Evolutionary conservation across 306 rosid genomes (phyloP).

Genomic region (Quercus bicolor): DNA sequence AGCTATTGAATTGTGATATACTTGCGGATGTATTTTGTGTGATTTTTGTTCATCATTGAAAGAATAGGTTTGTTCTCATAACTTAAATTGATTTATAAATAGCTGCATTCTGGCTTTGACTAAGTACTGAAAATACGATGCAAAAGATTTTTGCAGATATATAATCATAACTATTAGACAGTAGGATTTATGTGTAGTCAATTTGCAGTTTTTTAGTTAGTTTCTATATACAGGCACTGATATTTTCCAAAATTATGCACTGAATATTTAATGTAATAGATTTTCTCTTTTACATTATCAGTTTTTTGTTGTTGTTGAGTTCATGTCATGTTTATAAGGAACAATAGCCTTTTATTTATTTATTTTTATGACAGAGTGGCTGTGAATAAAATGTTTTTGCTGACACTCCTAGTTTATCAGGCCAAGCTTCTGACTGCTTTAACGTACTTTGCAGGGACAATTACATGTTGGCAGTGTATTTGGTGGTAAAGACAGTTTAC

Average conservation of each 20-base stretch:
- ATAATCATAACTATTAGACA: background rate
- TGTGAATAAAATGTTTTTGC: background rate
- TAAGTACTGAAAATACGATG: background rate
- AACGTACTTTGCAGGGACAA: slow-evolving; percentile 56
- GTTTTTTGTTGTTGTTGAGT: background rate
- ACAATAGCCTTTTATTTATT: background rate
- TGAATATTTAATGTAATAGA: background rate
- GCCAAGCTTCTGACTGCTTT: slow-evolving; percentile 10
- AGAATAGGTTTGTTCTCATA: background rate
- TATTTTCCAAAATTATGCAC: background rate
- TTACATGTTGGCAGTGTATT: slow-evolving; percentile 70
- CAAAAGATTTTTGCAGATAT: background rate
- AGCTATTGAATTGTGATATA: background rate
- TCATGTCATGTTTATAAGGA: background rate
- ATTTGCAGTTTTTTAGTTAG: background rate
- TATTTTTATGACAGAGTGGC: background rate
- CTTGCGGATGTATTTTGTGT: no score
- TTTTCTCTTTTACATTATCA: background rate
- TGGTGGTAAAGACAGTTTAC: slow-evolving; percentile 67
- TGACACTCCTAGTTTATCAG: background rate
- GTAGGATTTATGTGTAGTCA: background rate
- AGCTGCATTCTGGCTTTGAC: background rate
- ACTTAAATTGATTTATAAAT: background rate
- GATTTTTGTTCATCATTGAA: background rate
- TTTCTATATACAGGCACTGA: background rate